These are phyloP conservation scores for Phytophthora cajani DNA, from an alignment of 352 stramenopile species.

Conservation along the genomic window DNA sequence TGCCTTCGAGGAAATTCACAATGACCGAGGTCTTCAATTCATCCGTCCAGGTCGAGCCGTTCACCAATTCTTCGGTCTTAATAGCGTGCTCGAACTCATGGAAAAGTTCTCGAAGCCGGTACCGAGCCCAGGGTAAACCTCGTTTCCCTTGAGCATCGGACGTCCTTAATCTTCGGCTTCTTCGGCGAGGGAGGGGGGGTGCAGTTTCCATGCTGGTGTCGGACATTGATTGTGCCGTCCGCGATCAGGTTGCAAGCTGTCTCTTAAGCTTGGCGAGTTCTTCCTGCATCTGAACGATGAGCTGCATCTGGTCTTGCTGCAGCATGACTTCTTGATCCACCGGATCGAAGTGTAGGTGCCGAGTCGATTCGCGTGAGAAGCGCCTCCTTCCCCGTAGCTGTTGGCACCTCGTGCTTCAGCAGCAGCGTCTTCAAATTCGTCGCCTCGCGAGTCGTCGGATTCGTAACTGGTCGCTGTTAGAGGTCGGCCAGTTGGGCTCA, in stretches of 20 bases:
- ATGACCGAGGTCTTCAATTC: slow-evolving; percentile 6
- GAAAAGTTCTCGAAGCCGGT: not conserved
- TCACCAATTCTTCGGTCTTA: slow-evolving; percentile 1
- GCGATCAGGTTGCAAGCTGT: not conserved
- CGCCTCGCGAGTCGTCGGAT: not conserved
- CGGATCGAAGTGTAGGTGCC: not conserved
- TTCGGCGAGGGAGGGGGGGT: not conserved
- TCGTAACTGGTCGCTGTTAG: not conserved
- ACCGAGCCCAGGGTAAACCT: slow-evolving; percentile 9
- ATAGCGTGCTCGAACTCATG: not conserved
- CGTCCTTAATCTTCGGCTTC: slow-evolving; percentile 10
- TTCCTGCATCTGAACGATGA: not conserved
- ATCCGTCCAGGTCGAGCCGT: slow-evolving; percentile 2
- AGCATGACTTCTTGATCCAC: not conserved
- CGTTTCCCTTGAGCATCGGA: slow-evolving; percentile 5
- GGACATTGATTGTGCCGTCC: slow-evolving; percentile 2
- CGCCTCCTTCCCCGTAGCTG: not conserved
- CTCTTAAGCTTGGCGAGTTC: slow-evolving; percentile 5
- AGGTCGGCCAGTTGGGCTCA: not conserved
- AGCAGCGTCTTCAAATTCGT: not conserved
- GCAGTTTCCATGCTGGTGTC: slow-evolving; percentile 8
- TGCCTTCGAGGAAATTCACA: slow-evolving; percentile 8
- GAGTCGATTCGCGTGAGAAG: not conserved
- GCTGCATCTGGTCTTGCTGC: slow-evolving; percentile 4
- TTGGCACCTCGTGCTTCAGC: not conserved